phyloP scores from a whole-genome alignment of 257 asterid species.

The Primulina tabacum region DNA sequence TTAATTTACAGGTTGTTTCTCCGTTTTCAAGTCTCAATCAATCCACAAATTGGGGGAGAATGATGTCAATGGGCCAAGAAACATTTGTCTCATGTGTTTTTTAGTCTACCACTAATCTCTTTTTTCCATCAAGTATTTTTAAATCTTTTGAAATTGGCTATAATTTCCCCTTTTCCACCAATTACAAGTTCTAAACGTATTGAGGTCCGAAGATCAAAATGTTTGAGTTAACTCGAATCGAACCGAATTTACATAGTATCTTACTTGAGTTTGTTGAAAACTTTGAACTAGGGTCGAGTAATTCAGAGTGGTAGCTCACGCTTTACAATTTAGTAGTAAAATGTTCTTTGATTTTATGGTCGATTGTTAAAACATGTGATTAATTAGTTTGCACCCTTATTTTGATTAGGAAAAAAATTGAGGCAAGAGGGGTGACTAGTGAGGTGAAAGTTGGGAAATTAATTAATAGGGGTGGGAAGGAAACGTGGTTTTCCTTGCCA shows the following conservation, averaged over 20 bases:
- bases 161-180: background rate
- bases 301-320: too few species aligned
- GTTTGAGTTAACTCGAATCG: background rate
- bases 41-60: background rate
- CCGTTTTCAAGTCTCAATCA: background rate
- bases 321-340: too few species aligned
- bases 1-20: background rate
- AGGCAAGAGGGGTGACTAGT: background rate
- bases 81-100: background rate
- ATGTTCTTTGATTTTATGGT: too few species aligned
- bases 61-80: background rate
- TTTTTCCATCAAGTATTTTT: too few species aligned
- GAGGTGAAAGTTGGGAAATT: background rate
- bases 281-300: too few species aligned
- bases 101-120: background rate
- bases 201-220: too few species aligned
- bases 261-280: background rate
- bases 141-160: too few species aligned
- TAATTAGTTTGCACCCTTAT: too few species aligned
- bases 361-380: too few species aligned
- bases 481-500: background rate
- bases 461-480: background rate
- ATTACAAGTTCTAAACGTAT: too few species aligned
- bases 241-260: background rate
- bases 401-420: background rate